Percentiles rank a stretch among this genome's conserved stretches.
Evolutionary conservation across 2,329 filamentous ascomycete genomes (phyloP).

Genomic region (Hymenotorrendiella dingleyae): DNA sequence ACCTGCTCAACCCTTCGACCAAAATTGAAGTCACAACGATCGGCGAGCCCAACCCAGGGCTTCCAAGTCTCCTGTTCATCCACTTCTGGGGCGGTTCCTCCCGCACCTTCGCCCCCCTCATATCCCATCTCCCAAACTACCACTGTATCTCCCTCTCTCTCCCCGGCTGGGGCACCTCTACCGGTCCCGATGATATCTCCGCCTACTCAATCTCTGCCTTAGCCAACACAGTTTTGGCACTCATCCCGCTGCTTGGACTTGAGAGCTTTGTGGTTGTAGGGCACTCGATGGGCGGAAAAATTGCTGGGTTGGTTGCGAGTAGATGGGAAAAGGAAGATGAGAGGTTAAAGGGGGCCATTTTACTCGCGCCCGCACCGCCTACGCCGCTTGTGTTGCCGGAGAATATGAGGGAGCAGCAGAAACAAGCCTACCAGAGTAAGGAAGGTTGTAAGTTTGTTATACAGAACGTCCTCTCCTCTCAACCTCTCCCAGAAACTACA

Average conservation of each 20-base stretch:
- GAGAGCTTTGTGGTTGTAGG: constrained; percentile 31
- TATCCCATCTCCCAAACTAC: constrained; percentile 8
- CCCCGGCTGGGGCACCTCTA: constrained; percentile 34
- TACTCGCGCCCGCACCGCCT: constrained; percentile 33
- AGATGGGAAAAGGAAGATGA: background rate
- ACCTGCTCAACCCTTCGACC: constrained; percentile 1
- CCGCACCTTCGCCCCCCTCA: constrained; percentile 26
- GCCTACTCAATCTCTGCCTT: constrained; percentile 30
- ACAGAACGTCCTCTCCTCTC: constrained; percentile 30
- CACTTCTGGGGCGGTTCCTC: constrained; percentile 37
- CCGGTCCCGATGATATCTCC: constrained; percentile 21
- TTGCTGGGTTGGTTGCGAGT: constrained; percentile 27
- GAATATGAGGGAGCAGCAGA: constrained; percentile 32
- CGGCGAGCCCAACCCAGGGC: background rate
- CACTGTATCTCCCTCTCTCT: constrained; percentile 30
- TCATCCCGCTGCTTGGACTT: constrained; percentile 17
- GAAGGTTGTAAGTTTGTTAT: constrained; percentile 30
- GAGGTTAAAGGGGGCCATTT: constrained; percentile 28
- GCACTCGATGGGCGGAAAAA: constrained; percentile 37
- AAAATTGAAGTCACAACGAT: constrained; percentile 6
- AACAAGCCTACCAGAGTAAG: constrained; percentile 29
- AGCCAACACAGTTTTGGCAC: constrained; percentile 18
- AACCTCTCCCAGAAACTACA: constrained; percentile 6
- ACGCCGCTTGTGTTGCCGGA: constrained; percentile 28
- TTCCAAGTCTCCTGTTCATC: constrained; percentile 28